Conservation (phyloP, 129 eudicot species). For the Centaurea solstitialis region DNA sequence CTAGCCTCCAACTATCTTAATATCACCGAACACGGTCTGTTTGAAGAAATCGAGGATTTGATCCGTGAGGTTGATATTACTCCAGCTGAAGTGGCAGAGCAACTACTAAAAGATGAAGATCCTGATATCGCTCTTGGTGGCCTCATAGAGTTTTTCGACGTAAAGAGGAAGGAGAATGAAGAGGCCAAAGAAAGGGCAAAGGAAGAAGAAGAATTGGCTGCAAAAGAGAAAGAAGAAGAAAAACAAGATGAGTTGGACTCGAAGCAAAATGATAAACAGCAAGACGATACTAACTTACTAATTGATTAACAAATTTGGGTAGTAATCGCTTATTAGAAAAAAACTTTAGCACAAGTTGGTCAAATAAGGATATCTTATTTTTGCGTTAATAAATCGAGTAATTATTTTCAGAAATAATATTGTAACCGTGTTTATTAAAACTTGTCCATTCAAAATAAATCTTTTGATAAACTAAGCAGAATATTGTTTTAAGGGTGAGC, state of each 20-base stretch:
- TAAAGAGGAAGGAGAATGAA: slow-evolving; percentile 14
- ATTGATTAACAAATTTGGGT: not conserved
- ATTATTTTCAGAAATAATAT: not conserved
- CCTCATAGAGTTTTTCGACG: slow-evolving; percentile 25
- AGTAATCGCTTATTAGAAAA: not conserved
- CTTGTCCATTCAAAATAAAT: too few species aligned
- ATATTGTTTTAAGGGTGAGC: too few species aligned
- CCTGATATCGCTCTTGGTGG: slow-evolving; percentile 31
- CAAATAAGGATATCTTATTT: not conserved
- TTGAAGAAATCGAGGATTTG: slow-evolving; percentile 27
- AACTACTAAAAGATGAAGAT: slow-evolving; percentile 26
- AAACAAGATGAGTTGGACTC: not conserved
- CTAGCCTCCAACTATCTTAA: slow-evolving; percentile 32
- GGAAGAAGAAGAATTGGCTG: not conserved
- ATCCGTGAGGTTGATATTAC: slow-evolving; percentile 13
- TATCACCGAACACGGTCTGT: slow-evolving; percentile 10
- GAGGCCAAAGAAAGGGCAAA: slow-evolving; percentile 22
- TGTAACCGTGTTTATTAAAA: not conserved
- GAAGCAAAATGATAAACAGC: not conserved
- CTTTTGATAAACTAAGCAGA: not conserved
- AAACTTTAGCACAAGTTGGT: not conserved
- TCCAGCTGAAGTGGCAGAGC: slow-evolving; percentile 44
- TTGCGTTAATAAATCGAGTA: not conserved
- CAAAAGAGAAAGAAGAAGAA: not conserved
- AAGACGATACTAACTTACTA: not conserved